Evolutionary conservation across 1,139 yeast species (phyloP).

Genomic region (Nakaseomyces glabratus): DNA sequence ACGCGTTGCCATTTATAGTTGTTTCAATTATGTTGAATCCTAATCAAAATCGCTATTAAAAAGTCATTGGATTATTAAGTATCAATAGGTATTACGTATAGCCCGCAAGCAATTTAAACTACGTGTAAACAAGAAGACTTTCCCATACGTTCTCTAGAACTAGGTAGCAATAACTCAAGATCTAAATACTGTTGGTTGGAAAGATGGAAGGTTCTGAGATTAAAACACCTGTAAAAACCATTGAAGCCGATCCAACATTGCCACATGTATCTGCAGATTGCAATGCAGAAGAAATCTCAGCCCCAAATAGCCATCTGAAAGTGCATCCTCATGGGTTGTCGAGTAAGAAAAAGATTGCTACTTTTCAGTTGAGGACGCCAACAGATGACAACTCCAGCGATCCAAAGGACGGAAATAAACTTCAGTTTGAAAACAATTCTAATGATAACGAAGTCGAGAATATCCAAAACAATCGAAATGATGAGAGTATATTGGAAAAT

Average conservation of each 20-base stretch:
- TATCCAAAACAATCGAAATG: conserved; percentile 1
- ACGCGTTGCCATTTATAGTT: too few relatives aligned
- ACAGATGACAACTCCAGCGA: conserved; percentile 8
- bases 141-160: too few relatives aligned
- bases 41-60: too few relatives aligned
- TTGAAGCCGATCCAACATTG: background rate
- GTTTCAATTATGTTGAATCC: too few relatives aligned
- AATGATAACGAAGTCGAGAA: conserved; percentile 6
- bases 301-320: conserved; percentile 6
- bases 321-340: conserved; percentile 20
- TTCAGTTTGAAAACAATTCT: conserved; percentile 2
- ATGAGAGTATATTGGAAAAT: conserved; percentile 13
- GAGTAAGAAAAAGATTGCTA: conserved; percentile 10
- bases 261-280: background rate
- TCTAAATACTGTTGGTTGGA: too few relatives aligned
- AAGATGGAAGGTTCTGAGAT: conserved; percentile 4
- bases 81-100: too few relatives aligned
- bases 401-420: background rate
- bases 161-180: too few relatives aligned
- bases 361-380: conserved; percentile 3
- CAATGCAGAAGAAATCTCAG: background rate
- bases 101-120: too few relatives aligned
- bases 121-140: too few relatives aligned
- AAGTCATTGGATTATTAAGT: too few relatives aligned
- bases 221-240: background rate